These are phyloP conservation scores for Gentiana straminea DNA, from an alignment of 257 asterid genomes.

Conservation along the genomic window DNA sequence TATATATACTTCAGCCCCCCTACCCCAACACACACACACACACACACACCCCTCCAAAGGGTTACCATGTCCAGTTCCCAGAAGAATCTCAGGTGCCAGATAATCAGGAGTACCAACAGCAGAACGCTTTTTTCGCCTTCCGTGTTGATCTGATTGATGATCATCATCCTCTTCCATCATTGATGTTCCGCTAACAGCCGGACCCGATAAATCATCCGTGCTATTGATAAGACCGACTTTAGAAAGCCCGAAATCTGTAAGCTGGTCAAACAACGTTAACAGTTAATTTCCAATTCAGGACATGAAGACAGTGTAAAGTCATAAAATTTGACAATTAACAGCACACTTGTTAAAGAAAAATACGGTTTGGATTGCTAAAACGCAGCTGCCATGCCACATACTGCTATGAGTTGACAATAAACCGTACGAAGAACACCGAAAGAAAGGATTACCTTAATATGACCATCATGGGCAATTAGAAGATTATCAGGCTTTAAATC, in stretches of 20 bases:
- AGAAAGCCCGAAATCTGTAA: conserved; percentile 95
- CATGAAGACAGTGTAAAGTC: background rate
- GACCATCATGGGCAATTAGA: conserved; percentile 90
- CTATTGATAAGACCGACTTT: conserved; percentile 95
- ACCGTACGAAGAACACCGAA: background rate
- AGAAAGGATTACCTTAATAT: conserved; percentile 57
- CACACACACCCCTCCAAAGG: background rate
- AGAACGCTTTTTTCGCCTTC: conserved; percentile 35
- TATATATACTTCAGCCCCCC: too few relatives aligned
- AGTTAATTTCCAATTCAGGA: too few relatives aligned
- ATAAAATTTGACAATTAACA: conserved; percentile 7
- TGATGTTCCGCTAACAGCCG: conserved; percentile 29
- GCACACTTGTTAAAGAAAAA: too few relatives aligned
- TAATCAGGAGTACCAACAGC: conserved; percentile 99
- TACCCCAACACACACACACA: too few relatives aligned
- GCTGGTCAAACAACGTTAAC: conserved; percentile 37
- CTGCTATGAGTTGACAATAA: background rate
- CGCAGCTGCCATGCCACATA: background rate
- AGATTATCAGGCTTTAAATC: conserved; percentile 97
- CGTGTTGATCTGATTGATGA: conserved; percentile 27
- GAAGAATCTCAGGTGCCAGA: conserved; percentile 97
- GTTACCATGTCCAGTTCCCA: conserved; percentile 85
- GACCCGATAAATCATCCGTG: conserved; percentile 63
- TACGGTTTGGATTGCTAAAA: background rate
- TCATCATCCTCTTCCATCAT: conserved; percentile 30